These are phyloP conservation scores for Aspergillus funiculosus DNA, from an alignment of 495 filamentous ascomycete genomes.

Conservation along the genomic window DNA sequence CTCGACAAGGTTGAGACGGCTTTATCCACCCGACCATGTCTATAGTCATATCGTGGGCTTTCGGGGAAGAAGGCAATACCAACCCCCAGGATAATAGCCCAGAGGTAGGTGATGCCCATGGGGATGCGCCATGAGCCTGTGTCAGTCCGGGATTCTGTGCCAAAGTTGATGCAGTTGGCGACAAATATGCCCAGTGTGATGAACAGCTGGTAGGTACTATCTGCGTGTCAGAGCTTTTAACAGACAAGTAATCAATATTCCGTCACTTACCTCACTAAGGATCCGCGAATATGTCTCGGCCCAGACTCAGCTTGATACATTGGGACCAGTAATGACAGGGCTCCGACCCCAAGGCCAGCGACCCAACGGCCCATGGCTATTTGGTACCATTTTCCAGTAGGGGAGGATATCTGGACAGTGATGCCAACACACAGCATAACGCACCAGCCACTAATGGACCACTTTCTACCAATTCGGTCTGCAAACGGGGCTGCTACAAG, in stretches of 20 bases:
- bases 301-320: constrained; percentile 68
- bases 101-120: constrained; percentile 71
- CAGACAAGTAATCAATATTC: neutral
- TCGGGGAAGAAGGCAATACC: constrained; percentile 69
- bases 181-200: constrained; percentile 80
- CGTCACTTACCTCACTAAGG: constrained; percentile 53
- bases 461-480: constrained; percentile 48
- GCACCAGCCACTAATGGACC: constrained; percentile 47
- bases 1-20: constrained; percentile 60
- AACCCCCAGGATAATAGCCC: constrained; percentile 60
- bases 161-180: constrained; percentile 74
- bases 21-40: constrained; percentile 52
- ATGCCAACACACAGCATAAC: constrained; percentile 56
- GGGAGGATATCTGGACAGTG: constrained; percentile 58
- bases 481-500: constrained; percentile 51
- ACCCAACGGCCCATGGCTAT: constrained; percentile 48
- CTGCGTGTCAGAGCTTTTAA: neutral
- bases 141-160: constrained; percentile 45
- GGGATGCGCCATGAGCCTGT: constrained; percentile 68
- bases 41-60: constrained; percentile 66
- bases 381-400: constrained; percentile 46
- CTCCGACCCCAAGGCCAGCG: constrained; percentile 62
- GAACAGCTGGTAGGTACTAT: constrained; percentile 68
- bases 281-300: constrained; percentile 57
- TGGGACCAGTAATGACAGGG: constrained; percentile 60